These are phyloP conservation scores for Eremothecium coryli DNA, from an alignment of 1,139 yeast species.

Conservation along the genomic window DNA sequence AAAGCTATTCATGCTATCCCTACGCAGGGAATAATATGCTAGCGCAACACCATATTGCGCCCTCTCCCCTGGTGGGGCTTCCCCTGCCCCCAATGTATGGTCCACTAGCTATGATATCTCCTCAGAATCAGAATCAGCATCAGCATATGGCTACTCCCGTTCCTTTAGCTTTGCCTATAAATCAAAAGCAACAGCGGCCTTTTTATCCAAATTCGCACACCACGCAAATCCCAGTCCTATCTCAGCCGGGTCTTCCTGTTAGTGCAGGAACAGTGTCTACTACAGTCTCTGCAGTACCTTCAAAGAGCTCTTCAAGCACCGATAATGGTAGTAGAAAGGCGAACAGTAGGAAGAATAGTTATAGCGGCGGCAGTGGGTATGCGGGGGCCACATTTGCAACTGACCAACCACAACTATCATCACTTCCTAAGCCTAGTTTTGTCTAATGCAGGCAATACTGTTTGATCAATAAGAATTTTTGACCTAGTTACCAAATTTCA, in stretches of 20 bases:
- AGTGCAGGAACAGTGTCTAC: constrained; percentile 3
- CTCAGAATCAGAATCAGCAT: too few relatives aligned
- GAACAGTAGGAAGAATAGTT: constrained; percentile 9
- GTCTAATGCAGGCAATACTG: constrained; percentile 10
- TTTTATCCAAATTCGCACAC: constrained; percentile 1
- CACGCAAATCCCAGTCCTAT: constrained; percentile 6
- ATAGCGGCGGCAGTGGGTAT: constrained; percentile 14
- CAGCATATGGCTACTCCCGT: too few relatives aligned
- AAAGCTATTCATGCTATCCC: too few relatives aligned
- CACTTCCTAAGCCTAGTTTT: constrained; percentile 26
- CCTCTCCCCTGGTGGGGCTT: too few relatives aligned
- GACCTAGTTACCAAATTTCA: too few relatives aligned
- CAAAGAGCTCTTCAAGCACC: constrained; percentile 2
- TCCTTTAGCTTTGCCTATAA: too few relatives aligned
- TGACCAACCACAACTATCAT: constrained; percentile 23
- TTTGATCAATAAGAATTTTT: constrained; percentile 4
- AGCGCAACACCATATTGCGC: too few relatives aligned
- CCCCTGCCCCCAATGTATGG: too few relatives aligned
- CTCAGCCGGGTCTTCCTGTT: constrained; percentile 2
- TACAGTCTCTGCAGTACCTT: constrained; percentile 4
- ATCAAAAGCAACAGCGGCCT: too few relatives aligned
- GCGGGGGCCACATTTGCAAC: constrained; percentile 32
- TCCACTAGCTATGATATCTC: too few relatives aligned
- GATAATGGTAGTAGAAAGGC: constrained; percentile 10
- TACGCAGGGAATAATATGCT: too few relatives aligned